Evolutionary conservation across 208 protist species (phyloP).

Genomic region (Vickermania spadyakhi): DNA sequence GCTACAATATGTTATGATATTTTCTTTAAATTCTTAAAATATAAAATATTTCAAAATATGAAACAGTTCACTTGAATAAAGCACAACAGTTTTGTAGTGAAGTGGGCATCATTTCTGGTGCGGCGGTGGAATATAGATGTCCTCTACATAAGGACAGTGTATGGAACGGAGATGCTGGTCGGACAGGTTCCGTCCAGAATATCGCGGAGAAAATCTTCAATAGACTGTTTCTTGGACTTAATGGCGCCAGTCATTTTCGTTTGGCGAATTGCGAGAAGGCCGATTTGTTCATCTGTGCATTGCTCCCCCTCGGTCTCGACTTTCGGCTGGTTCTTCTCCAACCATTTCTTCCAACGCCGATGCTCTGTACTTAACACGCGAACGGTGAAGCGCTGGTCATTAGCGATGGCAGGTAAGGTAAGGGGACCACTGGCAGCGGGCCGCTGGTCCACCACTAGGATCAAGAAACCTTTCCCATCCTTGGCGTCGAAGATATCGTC

Average conservation of each 20-base stretch:
- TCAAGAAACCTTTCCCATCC: constrained; percentile 54
- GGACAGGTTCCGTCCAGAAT: constrained; percentile 45
- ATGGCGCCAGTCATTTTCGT: constrained; percentile 33
- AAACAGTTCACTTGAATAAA: too few species aligned
- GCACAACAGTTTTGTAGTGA: too few species aligned
- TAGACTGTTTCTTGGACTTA: constrained; percentile 25
- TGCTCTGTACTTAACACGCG: constrained; percentile 35
- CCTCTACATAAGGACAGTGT: not conserved
- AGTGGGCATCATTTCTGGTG: too few species aligned
- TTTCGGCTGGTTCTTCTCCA: constrained; percentile 24
- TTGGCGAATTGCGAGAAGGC: constrained; percentile 47
- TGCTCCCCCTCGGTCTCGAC: constrained; percentile 7
- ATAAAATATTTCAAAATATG: too few species aligned
- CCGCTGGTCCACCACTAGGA: constrained; percentile 33
- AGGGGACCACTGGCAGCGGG: constrained; percentile 10
- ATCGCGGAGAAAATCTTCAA: constrained; percentile 41
- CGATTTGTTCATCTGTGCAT: constrained; percentile 5
- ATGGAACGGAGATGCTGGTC: not conserved
- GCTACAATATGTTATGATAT: too few species aligned
- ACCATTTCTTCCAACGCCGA: constrained; percentile 20
- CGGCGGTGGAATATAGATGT: too few species aligned
- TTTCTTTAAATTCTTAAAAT: too few species aligned
- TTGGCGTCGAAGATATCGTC: constrained; percentile 49
- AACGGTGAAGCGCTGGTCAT: constrained; percentile 62
- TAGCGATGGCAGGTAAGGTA: constrained; percentile 25